Base-by-base conservation (phyloP, 192 early-diverging fungal species). In the Coemansia sp. region DNA sequence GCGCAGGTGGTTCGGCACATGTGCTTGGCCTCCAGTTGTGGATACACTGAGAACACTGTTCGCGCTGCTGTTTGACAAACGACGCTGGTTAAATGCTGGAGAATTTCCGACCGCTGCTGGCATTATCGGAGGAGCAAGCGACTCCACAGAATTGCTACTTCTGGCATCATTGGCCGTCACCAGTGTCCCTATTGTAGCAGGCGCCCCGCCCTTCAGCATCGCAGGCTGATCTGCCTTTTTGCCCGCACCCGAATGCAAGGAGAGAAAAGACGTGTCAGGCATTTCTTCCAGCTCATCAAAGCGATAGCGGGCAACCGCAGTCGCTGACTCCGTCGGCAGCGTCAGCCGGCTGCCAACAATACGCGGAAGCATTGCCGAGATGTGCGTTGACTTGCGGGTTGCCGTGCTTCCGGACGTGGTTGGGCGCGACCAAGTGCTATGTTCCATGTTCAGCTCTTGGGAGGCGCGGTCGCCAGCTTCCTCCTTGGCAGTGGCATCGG, bases 271-370 rank as follows among this genome's bases (percentile, higher is more conserved):
- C 6, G 7, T 51, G 30, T 65, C 51, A 7, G 59, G 35, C 53
- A 35, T 62, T 13, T 74, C 71, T 2, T 70, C 65, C 12, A 74
- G 71, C 58, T 79, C 77, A 15, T 79, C 77, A 31, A 79, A 74
- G 8, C 77, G 63, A 40, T 79, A 79, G 18, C 77, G 71, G 12
- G 77, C 71, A 35, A 71, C 49, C 0, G 71, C 77, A 23, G 34
- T 72, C 0, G 64, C 71, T 4, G 77, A 66, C 39, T 79, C 77
- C 0, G 68, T 16, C 2, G 67, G 72, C 59, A 79, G 61, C 0
- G 77, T 79, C 30, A 79, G 55, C n/a, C 77, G 58, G 52, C 77
- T 79, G 46, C 77, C 77, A 10, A 79, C 68, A 16, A 79, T 66
- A 15, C 71, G 71, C 5, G 77, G 77, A 20, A 79, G 71, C 68